A percentile compares a stretch with the other conserved stretches of the same genome.
phyloP scores from a whole-genome alignment of 2,329 filamentous ascomycete species.

The Botrytis fragariae region DNA sequence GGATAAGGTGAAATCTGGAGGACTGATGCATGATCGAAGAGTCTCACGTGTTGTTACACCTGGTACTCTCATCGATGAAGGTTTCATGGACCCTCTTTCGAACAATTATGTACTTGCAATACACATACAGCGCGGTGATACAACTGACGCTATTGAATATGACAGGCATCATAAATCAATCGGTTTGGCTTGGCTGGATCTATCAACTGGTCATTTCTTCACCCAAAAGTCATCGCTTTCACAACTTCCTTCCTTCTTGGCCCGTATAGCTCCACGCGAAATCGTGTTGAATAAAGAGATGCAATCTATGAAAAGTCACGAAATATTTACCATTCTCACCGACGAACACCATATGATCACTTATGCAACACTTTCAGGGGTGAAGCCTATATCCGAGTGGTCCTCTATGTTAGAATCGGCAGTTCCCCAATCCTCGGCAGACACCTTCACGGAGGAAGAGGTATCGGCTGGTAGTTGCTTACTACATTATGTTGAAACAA shows the following conservation, averaged over 20 bases:
- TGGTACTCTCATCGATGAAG: constrained; percentile 94
- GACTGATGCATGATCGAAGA: constrained; percentile 77
- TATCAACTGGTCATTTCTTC: constrained; percentile 92
- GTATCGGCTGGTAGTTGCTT: constrained; percentile 73
- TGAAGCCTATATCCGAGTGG: constrained; percentile 56
- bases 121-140: constrained; percentile 49
- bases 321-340: constrained; percentile 64
- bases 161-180: constrained; percentile 44
- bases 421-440: constrained; percentile 52
- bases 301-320: constrained; percentile 56
- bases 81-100: constrained; percentile 90
- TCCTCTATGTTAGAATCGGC: constrained; percentile 71
- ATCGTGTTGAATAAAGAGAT: constrained; percentile 71
- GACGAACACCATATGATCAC: constrained; percentile 76
- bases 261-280: constrained; percentile 80
- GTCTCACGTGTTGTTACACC: constrained; percentile 89
- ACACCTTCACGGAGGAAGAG: constrained; percentile 65
- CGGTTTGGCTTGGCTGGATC: constrained; percentile 88
- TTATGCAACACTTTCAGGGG: constrained; percentile 54
- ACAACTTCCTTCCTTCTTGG: constrained; percentile 74
- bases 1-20: constrained; percentile 70
- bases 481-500: constrained; percentile 79
- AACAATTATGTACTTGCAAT: constrained; percentile 92
- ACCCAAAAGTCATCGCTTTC: constrained; percentile 72
- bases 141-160: background rate